Evolutionary conservation across 2,329 filamentous ascomycete genomes (phyloP).

Genomic region (Aureobasidium sp.): DNA sequence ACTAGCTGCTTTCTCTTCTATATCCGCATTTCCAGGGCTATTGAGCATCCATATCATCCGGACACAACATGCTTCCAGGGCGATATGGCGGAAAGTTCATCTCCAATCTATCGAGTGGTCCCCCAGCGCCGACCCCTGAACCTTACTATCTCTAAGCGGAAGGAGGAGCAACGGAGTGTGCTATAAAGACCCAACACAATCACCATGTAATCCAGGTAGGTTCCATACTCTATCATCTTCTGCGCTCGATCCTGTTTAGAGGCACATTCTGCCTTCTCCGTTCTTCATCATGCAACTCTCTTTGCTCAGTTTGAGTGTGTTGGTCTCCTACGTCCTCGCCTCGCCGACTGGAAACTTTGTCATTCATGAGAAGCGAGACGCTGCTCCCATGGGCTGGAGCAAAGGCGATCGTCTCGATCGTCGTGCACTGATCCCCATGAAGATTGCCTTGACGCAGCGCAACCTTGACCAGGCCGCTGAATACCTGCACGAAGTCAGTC

Average conservation of each 20-base stretch:
- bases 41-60: not conserved
- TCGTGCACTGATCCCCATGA: slow-evolving; percentile 28
- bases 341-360: slow-evolving; percentile 22
- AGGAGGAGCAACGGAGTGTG: not conserved
- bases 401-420: slow-evolving; percentile 22
- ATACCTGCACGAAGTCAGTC: slow-evolving; percentile 33
- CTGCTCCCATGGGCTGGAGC: slow-evolving; percentile 25
- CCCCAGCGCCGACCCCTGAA: not conserved
- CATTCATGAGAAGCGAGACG: slow-evolving; percentile 28
- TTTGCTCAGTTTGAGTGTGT: slow-evolving; percentile 18
- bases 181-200: not conserved
- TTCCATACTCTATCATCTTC: not conserved
- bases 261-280: not conserved
- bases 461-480: slow-evolving; percentile 29
- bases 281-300: slow-evolving; percentile 21
- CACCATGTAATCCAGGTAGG: not conserved
- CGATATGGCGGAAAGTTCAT: not conserved
- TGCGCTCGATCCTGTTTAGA: not conserved
- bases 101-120: not conserved
- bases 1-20: not conserved
- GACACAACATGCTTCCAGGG: not conserved
- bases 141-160: slow-evolving; percentile 4
- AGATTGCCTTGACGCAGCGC: slow-evolving; percentile 29
- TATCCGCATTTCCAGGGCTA: not conserved
- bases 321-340: slow-evolving; percentile 20